Evolutionary conservation across 352 stramenopile genomes (phyloP).

Genomic region (Pythium aquatile): DNA sequence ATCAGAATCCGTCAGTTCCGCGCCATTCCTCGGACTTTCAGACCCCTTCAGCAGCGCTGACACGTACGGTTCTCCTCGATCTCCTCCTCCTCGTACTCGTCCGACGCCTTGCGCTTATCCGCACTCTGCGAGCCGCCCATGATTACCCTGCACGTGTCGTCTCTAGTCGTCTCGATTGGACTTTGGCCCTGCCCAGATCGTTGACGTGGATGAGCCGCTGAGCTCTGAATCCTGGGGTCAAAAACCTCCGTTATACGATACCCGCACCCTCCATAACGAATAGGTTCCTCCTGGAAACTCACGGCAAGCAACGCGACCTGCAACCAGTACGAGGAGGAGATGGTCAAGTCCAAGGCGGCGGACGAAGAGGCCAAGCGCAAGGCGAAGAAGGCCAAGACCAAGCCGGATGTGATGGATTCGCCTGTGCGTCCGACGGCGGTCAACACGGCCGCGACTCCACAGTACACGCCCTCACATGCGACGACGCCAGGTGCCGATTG

Average conservation of each 20-base stretch:
- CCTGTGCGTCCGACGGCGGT: conserved; percentile 18
- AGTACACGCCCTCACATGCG: conserved; percentile 23
- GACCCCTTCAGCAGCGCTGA: too few species aligned
- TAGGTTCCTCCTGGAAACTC: conserved; percentile 18
- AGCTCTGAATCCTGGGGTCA: not conserved
- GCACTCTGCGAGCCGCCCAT: conserved; percentile 50
- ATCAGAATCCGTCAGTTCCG: not conserved
- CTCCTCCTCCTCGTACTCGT: conserved; percentile 47
- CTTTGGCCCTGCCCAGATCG: conserved; percentile 15
- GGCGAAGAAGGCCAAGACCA: conserved; percentile 57
- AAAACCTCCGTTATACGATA: conserved; percentile 20
- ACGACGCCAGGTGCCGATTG: conserved; percentile 20
- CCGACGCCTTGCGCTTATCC: conserved; percentile 51
- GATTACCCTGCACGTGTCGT: not conserved
- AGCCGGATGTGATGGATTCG: conserved; percentile 33
- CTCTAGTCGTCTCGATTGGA: conserved; percentile 5
- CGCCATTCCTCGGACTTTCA: not conserved
- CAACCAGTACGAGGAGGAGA: conserved; percentile 16
- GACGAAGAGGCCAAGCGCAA: conserved; percentile 72
- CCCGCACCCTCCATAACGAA: conserved; percentile 8
- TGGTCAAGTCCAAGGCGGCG: conserved; percentile 59
- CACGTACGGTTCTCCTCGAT: conserved; percentile 64
- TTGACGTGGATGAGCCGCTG: conserved; percentile 25
- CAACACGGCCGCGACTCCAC: conserved; percentile 15
- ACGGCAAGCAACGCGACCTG: conserved; percentile 4